These are phyloP conservation scores for Xerocomellus chrysenteron DNA, from an alignment of 768 basidiomycete species.

Conservation along the genomic window DNA sequence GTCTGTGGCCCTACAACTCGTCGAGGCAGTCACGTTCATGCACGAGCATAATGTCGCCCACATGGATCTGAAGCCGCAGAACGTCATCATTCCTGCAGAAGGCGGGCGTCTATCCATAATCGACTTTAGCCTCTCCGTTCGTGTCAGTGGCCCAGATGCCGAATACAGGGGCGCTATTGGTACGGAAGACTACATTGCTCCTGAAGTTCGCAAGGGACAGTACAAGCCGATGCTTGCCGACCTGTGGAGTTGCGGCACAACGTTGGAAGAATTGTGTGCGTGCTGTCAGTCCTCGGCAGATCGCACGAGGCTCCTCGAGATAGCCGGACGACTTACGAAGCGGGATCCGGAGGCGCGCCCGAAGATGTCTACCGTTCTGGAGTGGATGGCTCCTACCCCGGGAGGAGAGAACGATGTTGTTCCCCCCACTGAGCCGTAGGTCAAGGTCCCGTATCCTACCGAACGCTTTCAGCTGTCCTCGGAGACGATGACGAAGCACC, in stretches of 20 bases:
- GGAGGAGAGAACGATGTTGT: too few species aligned
- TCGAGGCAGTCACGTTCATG: conserved; percentile 10
- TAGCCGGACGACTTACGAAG: background rate
- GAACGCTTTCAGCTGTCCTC: too few species aligned
- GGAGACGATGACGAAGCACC: too few species aligned
- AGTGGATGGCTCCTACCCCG: background rate
- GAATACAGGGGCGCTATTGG: background rate
- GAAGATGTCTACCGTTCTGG: background rate
- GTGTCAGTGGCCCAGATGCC: background rate
- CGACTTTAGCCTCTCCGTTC: background rate
- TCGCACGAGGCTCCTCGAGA: background rate
- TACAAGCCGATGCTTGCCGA: conserved; percentile 2
- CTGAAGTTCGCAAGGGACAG: background rate
- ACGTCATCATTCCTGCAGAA: background rate
- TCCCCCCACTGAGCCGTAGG: too few species aligned
- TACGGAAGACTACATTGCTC: background rate
- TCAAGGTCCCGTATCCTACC: too few species aligned
- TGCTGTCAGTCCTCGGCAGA: background rate
- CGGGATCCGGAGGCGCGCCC: background rate
- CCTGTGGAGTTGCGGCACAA: conserved; percentile 2
- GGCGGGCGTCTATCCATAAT: background rate
- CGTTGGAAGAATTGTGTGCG: background rate
- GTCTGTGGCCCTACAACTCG: background rate
- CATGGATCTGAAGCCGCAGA: conserved; percentile 14
- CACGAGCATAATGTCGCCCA: conserved; percentile 16